Base-by-base conservation (phyloP, 495 filamentous ascomycete species). In the Cercophora sp. region DNA sequence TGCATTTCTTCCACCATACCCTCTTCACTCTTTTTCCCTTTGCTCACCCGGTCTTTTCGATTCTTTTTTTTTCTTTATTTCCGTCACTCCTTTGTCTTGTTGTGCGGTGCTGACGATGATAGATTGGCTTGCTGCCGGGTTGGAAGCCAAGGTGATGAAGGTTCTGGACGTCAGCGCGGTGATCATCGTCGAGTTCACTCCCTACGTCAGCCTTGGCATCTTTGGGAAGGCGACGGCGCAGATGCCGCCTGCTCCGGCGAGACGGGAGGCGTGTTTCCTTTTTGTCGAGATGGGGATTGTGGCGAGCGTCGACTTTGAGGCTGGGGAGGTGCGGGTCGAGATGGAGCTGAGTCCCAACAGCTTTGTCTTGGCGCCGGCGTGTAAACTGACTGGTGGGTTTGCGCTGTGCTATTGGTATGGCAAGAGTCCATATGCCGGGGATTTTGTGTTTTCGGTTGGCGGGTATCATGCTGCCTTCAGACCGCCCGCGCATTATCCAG, bases 381-480 rank as follows among this genome's bases (percentile, higher is more conserved):
- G 75, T 54, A 75, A 78, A 51, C 54, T 81, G 1, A 71, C 66
- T 0, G 78, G 79, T 18, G 75, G 76, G 1, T 73, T 77, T 47
- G 74, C 71, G 0, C 55, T 81, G 13, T 70, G 57, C 35, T 67
- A 58, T 29, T 82, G 77, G 77, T 80, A 79, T 54, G 60, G 55
- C 5, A 25, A n/a, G 36, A 37, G 26, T 1, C 16, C 36, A 3
- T 15, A 22, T 10, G 24, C 42, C 6, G 79, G 78, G 6, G 71
- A 81, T 52, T 81, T 63, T 52, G 78, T 80, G 9, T 78, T 81
- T 52, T 73, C 73, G 6, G 50, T 81, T 8, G 79, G 79, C 13
- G 79, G 79, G 6, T 80, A 75, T 54, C 73, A 80, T 58, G 64
- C 18, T 0, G 62, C 64, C 0, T 82, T 65, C 61, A 47, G 50